Base-by-base conservation (phyloP, 2,329 filamentous ascomycete species). In the Tolypocladium sp. region DNA sequence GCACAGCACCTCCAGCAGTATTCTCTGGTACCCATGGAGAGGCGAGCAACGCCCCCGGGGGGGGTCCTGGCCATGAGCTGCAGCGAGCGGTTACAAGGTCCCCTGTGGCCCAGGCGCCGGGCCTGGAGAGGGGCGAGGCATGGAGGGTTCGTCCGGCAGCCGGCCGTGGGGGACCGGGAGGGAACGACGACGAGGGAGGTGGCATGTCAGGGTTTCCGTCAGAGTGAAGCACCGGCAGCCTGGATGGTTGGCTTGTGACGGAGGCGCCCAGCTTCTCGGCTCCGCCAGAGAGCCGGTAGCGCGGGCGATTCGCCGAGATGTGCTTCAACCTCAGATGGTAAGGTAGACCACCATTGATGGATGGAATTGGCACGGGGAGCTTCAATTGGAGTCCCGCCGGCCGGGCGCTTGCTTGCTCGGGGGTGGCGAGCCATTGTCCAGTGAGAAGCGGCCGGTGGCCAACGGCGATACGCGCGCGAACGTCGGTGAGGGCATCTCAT, bases 1-100 rank as follows among this genome's bases (percentile, higher is more conserved):
- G 71, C 71, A 70, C 62, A 64, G 61, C 62, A 66, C 42, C 27
- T 51, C 46, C 27, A 33, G 46, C 27, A 17, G 30, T 35, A 17
- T n/a, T 35, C 30, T 35, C 27, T 35, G 49, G 30, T 4, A 12
- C 30, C 49, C 30, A 13, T 33, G 27, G 27, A 51, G 49, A 35
- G 49, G 30, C 30, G 30, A 35, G 49, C 49, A 52, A 5, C 37
- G 13, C 13, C 4, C 37, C 37, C 30, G 30, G 37, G 37, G 37
- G 37, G 49, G 49, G 30, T 27, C 49, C 49, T n/a, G 49, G 49
- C 30, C 58, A 59, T 56, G 58, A 42, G 57, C 61, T 62, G 61
- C 61, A 62, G 56, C 46, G 33, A 35, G 15, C 30, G 52, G 37
- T 22, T n/a, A 40, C 51, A 40, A n/a, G 57, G 41, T 38, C 40